Evolutionary conservation across 805 yeast genomes (phyloP), one percentile per base, ranked within the genome.

Genomic region (Kodamaea sagamina): DNA sequence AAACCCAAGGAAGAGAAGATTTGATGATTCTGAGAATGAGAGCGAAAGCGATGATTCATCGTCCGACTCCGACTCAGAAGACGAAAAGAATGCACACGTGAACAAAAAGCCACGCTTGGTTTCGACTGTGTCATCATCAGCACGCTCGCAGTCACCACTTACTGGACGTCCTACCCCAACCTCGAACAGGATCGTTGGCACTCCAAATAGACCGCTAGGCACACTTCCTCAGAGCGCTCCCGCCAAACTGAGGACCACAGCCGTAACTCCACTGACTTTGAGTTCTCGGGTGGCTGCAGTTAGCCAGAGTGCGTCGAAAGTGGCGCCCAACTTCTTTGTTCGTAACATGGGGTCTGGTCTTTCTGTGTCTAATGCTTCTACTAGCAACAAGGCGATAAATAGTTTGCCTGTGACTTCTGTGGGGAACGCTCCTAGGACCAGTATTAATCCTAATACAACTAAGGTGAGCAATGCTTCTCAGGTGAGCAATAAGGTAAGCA

Each of bases 61-160:
- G 3, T 55, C 60, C 36, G 63, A 58, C 13, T 49, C 54, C 10
- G 54, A 44, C 6, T 39, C 41, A 3, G 53, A 50, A 21, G 31
- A 12, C 2, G 32, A 41, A n/a, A 21, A 21, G 24, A 21, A 21
- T 8, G 8, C 6, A 21, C 24, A 21, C 8, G 43, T 32, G 6
- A 48, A 46, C 4, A 57, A 53, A 36, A 57, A 51, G 37, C 68
- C 67, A 13, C 43, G 53, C 2, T 44, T 50, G 26, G 53, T 24
- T 6, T 35, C 48, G 7, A 35, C 50, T 3, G 37, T 41, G 9
- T 41, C 47, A n/a, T 36, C 50, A 6, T 25, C 36, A 10, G 41
- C 26, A 8, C 40, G 40, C 21, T 38, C 51, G 4, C 39, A 41
- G n/a, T 45, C 51, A 2, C 44, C 46, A 16, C n/a, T 36, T 2